Evolutionary conservation across 495 filamentous ascomycete genomes (phyloP).

Genomic region (Penicillium egyptiacum): DNA sequence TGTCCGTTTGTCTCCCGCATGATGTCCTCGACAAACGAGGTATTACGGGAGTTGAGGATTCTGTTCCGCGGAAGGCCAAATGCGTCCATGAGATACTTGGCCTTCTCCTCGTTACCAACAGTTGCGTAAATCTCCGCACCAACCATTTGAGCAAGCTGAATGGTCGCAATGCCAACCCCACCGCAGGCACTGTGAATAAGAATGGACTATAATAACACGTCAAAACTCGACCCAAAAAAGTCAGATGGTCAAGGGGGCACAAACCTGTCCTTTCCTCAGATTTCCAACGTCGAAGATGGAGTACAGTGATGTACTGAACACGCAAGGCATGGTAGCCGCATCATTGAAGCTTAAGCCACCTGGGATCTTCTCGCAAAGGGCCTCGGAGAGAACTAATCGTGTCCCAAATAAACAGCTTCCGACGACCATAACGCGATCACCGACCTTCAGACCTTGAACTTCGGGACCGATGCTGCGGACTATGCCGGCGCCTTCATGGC

Average conservation of each 20-base stretch:
- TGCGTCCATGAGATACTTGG: conserved; percentile 31
- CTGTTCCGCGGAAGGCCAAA: conserved; percentile 25
- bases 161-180: conserved; percentile 43
- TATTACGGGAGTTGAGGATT: conserved; percentile 26
- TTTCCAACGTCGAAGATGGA: conserved; percentile 35
- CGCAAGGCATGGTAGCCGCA: conserved; percentile 44
- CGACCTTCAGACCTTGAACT: conserved; percentile 30
- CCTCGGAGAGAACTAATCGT: conserved; percentile 13
- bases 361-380: conserved; percentile 33
- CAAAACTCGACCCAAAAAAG: background rate
- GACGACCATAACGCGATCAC: conserved; percentile 45
- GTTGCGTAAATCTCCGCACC: conserved; percentile 38
- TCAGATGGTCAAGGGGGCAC: background rate
- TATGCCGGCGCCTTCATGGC: conserved; percentile 43
- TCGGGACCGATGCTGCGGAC: conserved; percentile 31
- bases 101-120: conserved; percentile 47
- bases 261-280: conserved; percentile 28
- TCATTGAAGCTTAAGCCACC: conserved; percentile 37
- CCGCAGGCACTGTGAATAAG: conserved; percentile 48
- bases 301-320: conserved; percentile 43
- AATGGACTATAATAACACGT: conserved; percentile 21
- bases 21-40: conserved; percentile 19
- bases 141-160: conserved; percentile 34
- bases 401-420: conserved; percentile 35
- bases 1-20: conserved; percentile 20